Percentiles rank a stretch among this genome's conserved stretches.
Conservation (phyloP, 441 rosid species). For the Eugenia klotzschiana region DNA sequence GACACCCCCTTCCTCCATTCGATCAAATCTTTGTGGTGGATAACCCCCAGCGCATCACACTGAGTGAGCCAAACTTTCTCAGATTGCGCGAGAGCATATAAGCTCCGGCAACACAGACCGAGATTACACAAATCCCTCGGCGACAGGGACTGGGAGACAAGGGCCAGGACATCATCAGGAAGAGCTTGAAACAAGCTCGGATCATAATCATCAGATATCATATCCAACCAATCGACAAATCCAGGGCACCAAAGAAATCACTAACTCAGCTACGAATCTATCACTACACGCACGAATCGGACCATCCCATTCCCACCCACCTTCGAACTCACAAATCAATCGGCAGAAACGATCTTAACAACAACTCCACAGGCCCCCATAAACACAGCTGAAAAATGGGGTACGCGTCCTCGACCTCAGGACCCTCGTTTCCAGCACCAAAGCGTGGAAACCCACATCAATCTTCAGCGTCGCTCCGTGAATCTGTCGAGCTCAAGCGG, state of each 20-base stretch:
- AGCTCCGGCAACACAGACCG: conserved; percentile 40
- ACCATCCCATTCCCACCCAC: neutral
- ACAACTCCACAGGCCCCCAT: neutral
- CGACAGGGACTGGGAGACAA: conserved; percentile 40
- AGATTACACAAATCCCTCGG: conserved; percentile 56
- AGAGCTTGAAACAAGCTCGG: conserved; percentile 42
- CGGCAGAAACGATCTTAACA: neutral
- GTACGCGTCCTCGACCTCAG: neutral
- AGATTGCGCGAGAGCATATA: conserved; percentile 27
- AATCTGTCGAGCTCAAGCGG: neutral
- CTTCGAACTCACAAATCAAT: neutral
- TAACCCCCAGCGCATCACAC: conserved; percentile 39
- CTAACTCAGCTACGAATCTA: conserved; percentile 3
- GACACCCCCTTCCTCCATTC: conserved; percentile 59
- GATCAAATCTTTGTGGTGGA: conserved; percentile 34
- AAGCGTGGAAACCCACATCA: neutral
- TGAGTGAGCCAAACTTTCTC: conserved; percentile 66
- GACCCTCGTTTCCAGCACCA: neutral
- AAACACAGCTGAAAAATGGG: neutral
- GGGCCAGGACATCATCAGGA: conserved; percentile 62
- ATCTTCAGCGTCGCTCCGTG: neutral
- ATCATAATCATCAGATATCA: conserved; percentile 30
- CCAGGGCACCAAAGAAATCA: neutral
- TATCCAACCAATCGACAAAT: neutral
- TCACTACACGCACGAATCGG: neutral